These are phyloP conservation scores for Naganishia vishniacii DNA, from an alignment of 768 basidiomycete species.

Conservation along the genomic window DNA sequence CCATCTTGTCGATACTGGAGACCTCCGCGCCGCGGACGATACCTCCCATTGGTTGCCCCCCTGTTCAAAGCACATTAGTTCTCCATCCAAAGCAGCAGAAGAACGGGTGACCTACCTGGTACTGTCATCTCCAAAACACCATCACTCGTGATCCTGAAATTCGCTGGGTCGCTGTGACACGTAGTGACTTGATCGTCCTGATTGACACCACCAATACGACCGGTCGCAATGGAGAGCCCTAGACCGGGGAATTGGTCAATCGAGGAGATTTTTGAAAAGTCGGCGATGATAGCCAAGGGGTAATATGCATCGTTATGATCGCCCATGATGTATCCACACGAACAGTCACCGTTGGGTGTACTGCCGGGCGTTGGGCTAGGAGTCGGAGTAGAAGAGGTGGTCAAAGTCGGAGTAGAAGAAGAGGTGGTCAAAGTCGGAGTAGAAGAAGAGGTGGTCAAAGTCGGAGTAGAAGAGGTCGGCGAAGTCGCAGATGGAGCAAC, in stretches of 20 bases:
- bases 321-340: constrained; percentile 17
- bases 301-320: constrained; percentile 14
- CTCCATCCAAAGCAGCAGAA: neutral
- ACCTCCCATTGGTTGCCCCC: constrained; percentile 2
- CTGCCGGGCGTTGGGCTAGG: neutral
- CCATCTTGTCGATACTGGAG: neutral
- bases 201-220: constrained; percentile 14
- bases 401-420: neutral
- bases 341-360: neutral
- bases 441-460: neutral
- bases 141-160: neutral
- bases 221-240: neutral
- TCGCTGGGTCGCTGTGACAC: constrained; percentile 13
- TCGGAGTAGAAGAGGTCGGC: neutral
- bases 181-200: neutral
- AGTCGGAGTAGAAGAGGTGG: neutral
- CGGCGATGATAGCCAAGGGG: constrained; percentile 17
- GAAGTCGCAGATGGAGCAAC: neutral
- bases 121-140: neutral
- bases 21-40: constrained; percentile 1
- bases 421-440: neutral
- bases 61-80: neutral
- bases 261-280: constrained; percentile 8
- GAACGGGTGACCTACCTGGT: neutral
- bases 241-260: constrained; percentile 11